Evolutionary conservation across 164 flowering plant species (phyloP), one percentile per base, ranked within the genome.

Genomic region (Umbellularia californica): DNA sequence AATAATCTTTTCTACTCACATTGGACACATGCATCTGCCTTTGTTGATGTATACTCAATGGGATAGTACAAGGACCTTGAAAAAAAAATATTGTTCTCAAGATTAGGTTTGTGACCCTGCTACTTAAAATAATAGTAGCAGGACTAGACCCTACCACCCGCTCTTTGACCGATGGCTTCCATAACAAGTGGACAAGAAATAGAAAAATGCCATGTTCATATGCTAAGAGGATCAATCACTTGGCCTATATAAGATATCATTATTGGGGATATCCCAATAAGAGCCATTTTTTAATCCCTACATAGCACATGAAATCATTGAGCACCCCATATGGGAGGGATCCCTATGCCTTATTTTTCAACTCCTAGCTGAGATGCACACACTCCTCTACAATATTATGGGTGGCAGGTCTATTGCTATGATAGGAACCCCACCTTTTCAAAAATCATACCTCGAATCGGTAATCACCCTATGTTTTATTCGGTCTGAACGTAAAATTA

Each of bases 1-100:
- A 14, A 28, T 23, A 19, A 73, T 50, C 14, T 71, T 58, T 7
- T 17, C 24, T 28, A 19, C n/a, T 52, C 13, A 20, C 14, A n/a
- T 33, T 64, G 33, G 74, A 69, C 76, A 75, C 52, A 75, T 69
- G 71, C 68, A 75, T 41, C 69, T 75, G 76, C 77, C 77, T 71
- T 68, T 70, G 73, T 70, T 27, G 73, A 80, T 41, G 47, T 41
- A 9, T 65, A 69, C 65, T 72, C 70, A 77, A 52, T 75, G 60
- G 33, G 35, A 14, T 23, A n/a, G 14, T 19, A 11, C 28, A 17
- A 47, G 23, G 55, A 23, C 23, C 23, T 17, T 12, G 14, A 15
- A 47, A 50, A 47, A 50, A 69, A 25, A 68, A 27, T 50, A 69
- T 51, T 27, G 70, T 65, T 78, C 58, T 69, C 28, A 58, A 74